Base-by-base conservation (phyloP, 78 protist species). In the Bodo saltans region DNA sequence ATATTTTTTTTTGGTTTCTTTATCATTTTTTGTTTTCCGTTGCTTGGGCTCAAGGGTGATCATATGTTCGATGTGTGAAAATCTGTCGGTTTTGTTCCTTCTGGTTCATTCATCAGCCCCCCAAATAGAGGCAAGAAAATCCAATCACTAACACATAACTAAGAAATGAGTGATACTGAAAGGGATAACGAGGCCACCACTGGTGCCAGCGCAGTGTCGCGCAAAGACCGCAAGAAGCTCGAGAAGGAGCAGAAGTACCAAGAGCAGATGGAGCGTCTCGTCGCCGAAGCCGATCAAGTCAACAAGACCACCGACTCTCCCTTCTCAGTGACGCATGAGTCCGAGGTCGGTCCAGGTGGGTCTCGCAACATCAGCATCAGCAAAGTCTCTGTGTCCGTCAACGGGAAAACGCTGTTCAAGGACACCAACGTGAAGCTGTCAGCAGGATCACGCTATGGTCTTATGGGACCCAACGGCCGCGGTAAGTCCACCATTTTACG, bases 401-500 rank as follows among this genome's bases (percentile, higher is more conserved):
- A 78, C 38, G 78, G 72, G 23, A 68, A 71, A 4, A 23, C 11
- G 79, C 40, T 83, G 60, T 60, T 83, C 39, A 12, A 23, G 29
- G 78, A 85, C 53, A 67, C 84, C 28, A 74, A 71, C 3, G 41
- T 85, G 32, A 39, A 74, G 17, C 78, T 88, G 30, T 81, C 76
- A 39, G 11, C 3, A 71, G 96, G 95, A 29, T 71, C 80, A 69
- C 78, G 96, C 41, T 93, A 93, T 69, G 98, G 98, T 47, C 81
- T 95, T 29, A 80, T 95, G 42, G 98, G 96, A 32, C 72, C 41
- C 41, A 95, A 95, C 88, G 98, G 98, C 25, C 71, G 92, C 72
- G 98, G 98, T 35, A 95, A 95, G 83, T 86, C 93, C 35, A 90
- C 92, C 0, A 53, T 95, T 41, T 67, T 95, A 70, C 83, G 87